These are phyloP conservation scores for Fusarium sp. DNA, from an alignment of 2,329 filamentous ascomycete species.

Conservation along the genomic window DNA sequence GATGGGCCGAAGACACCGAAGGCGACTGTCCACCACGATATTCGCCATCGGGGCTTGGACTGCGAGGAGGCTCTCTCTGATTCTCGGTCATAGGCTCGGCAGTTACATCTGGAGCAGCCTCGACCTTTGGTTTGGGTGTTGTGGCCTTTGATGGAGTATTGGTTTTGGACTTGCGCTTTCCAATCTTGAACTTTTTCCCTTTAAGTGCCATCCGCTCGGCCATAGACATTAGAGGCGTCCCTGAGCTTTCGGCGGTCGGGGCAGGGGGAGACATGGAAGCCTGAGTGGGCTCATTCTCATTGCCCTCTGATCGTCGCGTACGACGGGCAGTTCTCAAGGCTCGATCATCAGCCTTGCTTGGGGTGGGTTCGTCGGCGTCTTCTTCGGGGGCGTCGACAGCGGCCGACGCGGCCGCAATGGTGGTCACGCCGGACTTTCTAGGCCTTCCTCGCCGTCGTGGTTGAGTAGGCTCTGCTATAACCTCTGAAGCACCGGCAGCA, in stretches of 20 bases:
- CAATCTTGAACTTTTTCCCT: constrained; percentile 69
- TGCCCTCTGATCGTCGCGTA: constrained; percentile 40
- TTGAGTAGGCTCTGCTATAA: constrained; percentile 3
- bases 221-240: constrained; percentile 66
- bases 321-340: constrained; percentile 44
- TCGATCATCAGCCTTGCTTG: constrained; percentile 12
- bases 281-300: constrained; percentile 11
- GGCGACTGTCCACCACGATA: constrained; percentile 5
- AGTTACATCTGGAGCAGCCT: neutral
- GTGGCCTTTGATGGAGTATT: constrained; percentile 17
- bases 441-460: constrained; percentile 48
- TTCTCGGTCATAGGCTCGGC: neutral
- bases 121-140: neutral
- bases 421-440: constrained; percentile 48
- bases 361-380: constrained; percentile 1
- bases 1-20: constrained; percentile 13
- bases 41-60: constrained; percentile 3
- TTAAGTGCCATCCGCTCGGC: constrained; percentile 69
- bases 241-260: constrained; percentile 21
- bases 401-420: constrained; percentile 40
- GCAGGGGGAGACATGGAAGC: constrained; percentile 14
- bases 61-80: neutral
- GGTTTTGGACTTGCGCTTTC: constrained; percentile 51
- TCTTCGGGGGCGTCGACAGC: constrained; percentile 6
- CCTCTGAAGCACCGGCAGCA: constrained; percentile 10